Evolutionary conservation across 2,329 filamentous ascomycete species (phyloP), one percentile per base, ranked within the genome.

Genomic region (Botryotinia convoluta): DNA sequence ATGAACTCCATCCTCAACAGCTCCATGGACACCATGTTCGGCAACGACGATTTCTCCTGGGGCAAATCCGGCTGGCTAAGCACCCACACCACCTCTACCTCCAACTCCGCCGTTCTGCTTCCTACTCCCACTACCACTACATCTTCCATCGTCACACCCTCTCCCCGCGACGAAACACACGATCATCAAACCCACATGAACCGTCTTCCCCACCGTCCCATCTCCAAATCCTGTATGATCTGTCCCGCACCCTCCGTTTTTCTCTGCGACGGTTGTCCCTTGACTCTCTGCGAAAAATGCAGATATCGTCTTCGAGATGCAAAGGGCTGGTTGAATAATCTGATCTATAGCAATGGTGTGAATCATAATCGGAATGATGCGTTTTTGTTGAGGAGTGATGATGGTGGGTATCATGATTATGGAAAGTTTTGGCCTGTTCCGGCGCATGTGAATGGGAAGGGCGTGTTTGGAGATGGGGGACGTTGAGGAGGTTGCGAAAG

Each of bases 301-400:
- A 57, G 65, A 57, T 68, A 68, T 20, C 37, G 26, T 14, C 7
- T 68, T 0, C 29, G 48, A 14, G 35, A 57, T 42, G 6, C 20
- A 1, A 29, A 42, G 12, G 65, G 65, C 1, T 68, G 65, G 65
- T 32, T 68, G 10, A 68, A 68, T 14, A 68, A 68, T 42, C 7
- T 68, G 35, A 32, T 68, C 14, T 68, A 68, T 32, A 57, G 26
- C 3, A 57, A 32, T 42, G 65, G 65, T 0, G 35, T 57, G 1
- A 68, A 57, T 32, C 65, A 68, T 42, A 42, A 57, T 57, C 65
- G 65, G 26, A 68, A 68, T 32, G 65, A 68, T 68, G 65, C 48
- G 1, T 68, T 68, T 51, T 32, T 68, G 48, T 10, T 68, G 1
- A 39, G 65, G 18, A 57, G 48, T 51, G 65, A 68, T 26, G n/a